A percentile compares a stretch with the other conserved stretches of the same genome.
Evolutionary conservation across 129 eudicot species (phyloP).

Genomic region (Dittrichia graveolens): DNA sequence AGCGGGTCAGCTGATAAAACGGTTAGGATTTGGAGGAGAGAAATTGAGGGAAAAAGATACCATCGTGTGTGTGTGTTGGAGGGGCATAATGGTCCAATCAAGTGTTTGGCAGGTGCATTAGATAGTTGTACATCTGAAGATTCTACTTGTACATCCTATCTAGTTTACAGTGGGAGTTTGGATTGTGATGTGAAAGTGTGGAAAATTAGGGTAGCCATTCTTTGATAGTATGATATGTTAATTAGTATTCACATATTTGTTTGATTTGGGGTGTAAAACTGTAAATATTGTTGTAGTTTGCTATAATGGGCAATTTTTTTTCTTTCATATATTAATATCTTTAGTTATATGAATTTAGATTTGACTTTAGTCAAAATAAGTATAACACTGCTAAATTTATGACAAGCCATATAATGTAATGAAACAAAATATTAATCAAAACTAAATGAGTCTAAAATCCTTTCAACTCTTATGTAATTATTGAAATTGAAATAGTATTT

Average conservation of each 20-base stretch:
- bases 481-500: no score
- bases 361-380: no score
- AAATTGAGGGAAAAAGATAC: conserved; percentile 40
- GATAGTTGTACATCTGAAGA: conserved; percentile 37
- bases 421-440: no score
- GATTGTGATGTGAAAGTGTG: conserved; percentile 82
- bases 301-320: neutral
- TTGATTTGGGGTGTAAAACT: conserved; percentile 4
- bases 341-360: neutral
- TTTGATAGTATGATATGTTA: conserved; percentile 16
- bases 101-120: conserved; percentile 66
- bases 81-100: conserved; percentile 78
- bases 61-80: conserved; percentile 72
- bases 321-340: neutral
- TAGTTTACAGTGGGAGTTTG: conserved; percentile 79
- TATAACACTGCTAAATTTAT: no score
- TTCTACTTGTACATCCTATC: conserved; percentile 20
- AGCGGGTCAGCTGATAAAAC: conserved; percentile 96
- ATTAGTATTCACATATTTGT: neutral
- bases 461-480: no score
- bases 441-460: no score
- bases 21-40: conserved; percentile 72
- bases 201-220: conserved; percentile 62
- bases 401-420: no score
- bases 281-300: neutral